Conservation (phyloP, 1,139 yeast species). For the Geotrichum restrictum region DNA sequence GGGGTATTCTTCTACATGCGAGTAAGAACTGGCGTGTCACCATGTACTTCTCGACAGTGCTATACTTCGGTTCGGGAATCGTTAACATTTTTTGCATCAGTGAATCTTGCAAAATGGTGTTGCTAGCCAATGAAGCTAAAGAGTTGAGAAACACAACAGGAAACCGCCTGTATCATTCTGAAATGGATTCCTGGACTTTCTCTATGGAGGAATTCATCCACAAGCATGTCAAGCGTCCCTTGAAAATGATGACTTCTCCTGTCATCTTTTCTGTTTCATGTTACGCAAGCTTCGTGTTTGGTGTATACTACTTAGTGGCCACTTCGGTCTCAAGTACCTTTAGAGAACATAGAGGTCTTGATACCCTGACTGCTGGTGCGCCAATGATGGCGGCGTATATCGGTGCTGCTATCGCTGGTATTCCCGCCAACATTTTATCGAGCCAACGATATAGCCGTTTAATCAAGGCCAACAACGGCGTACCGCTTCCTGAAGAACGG, state of each 20-base stretch:
- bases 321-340: conserved; percentile 42
- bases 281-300: conserved; percentile 48
- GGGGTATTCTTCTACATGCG: conserved; percentile 49
- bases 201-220: conserved; percentile 40
- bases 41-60: conserved; percentile 61
- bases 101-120: conserved; percentile 72
- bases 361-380: conserved; percentile 47
- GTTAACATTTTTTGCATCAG: conserved; percentile 48
- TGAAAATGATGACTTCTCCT: conserved; percentile 46
- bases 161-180: conserved; percentile 46
- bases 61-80: conserved; percentile 56
- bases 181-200: conserved; percentile 45
- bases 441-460: conserved; percentile 38
- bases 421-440: conserved; percentile 41
- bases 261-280: conserved; percentile 43
- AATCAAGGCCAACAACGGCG: conserved; percentile 40
- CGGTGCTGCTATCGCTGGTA: conserved; percentile 53
- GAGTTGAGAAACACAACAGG: conserved; percentile 57
- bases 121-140: conserved; percentile 55
- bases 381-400: conserved; percentile 56
- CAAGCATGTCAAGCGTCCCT: conserved; percentile 44
- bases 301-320: conserved; percentile 43
- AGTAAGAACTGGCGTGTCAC: conserved; percentile 55
- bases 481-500: conserved; percentile 57
- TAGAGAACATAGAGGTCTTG: conserved; percentile 38